Evolutionary conservation across 345 rosid species (phyloP).

Genomic region (Boechera divaricarpa): DNA sequence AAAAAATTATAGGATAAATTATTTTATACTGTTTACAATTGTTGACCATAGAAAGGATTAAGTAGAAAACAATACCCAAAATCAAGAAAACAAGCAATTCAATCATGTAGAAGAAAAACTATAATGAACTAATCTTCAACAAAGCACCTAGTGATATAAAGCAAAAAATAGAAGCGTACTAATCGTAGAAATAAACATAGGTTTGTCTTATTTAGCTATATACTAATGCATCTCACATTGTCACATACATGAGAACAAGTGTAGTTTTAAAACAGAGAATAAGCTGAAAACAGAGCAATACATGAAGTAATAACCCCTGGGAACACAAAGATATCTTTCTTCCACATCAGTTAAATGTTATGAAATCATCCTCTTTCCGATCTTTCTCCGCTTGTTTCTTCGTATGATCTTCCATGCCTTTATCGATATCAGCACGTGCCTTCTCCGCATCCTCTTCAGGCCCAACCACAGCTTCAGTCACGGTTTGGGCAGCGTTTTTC

Average conservation of each 20-base stretch:
- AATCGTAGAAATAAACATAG: not conserved
- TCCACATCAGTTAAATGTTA: conserved; percentile 33
- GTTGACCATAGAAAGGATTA: not conserved
- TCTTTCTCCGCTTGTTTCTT: conserved; percentile 35
- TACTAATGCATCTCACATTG: conserved; percentile 9
- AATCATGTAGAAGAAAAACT: not conserved
- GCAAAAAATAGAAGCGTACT: not conserved
- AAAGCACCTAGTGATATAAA: not conserved
- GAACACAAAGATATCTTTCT: not conserved
- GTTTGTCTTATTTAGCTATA: conserved; percentile 23
- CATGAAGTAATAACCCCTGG: conserved; percentile 4
- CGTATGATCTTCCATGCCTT: conserved; percentile 28
- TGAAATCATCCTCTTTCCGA: conserved; percentile 39
- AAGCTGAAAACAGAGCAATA: conserved; percentile 9
- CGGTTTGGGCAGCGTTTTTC: conserved; percentile 28
- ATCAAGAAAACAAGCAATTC: not conserved
- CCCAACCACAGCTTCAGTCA: conserved; percentile 45
- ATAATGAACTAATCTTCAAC: not conserved
- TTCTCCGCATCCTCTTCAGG: conserved; percentile 41
- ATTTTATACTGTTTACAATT: not conserved
- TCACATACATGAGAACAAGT: conserved; percentile 12
- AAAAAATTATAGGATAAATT: no score
- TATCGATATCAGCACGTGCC: conserved; percentile 39
- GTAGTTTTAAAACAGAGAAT: conserved; percentile 4
- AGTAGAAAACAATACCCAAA: not conserved